Conservation (phyloP, 768 basidiomycete genomes). For the Roridomyces roridus region DNA sequence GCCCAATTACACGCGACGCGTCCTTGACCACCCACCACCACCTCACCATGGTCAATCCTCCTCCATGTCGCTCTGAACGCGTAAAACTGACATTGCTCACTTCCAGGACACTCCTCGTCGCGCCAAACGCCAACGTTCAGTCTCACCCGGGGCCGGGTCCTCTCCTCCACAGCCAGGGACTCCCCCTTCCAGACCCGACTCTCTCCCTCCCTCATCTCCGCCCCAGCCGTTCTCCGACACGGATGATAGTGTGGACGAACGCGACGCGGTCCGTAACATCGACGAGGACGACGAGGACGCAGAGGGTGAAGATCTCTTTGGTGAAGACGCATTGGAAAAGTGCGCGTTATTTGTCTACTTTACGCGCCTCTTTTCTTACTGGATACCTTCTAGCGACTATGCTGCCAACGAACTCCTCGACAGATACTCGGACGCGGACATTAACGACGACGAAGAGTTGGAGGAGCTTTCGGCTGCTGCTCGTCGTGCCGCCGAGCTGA, state of each 20-base stretch:
- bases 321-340: conserved; percentile 71
- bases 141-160: conserved; percentile 57
- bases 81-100: conserved; percentile 29
- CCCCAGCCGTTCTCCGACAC: conserved; percentile 87
- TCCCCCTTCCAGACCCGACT: conserved; percentile 64
- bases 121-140: conserved; percentile 68
- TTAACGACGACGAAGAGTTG: conserved; percentile 82
- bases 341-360: conserved; percentile 39
- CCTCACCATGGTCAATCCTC: conserved; percentile 3
- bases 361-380: conserved; percentile 17
- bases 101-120: conserved; percentile 54
- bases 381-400: conserved; percentile 70
- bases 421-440: conserved; percentile 83
- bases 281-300: conserved; percentile 74
- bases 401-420: conserved; percentile 83
- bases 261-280: conserved; percentile 66
- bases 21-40: conserved; percentile 8
- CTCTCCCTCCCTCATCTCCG: conserved; percentile 86
- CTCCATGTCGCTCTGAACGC: neutral
- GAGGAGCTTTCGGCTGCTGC: conserved; percentile 71
- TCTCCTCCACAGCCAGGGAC: conserved; percentile 50
- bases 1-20: conserved; percentile 7
- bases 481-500: conserved; percentile 82
- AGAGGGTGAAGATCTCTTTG: conserved; percentile 95
- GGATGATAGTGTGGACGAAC: conserved; percentile 79